Evolutionary conservation across 2,329 filamentous ascomycete species (phyloP).

Genomic region (Chaetomium olivaceum): DNA sequence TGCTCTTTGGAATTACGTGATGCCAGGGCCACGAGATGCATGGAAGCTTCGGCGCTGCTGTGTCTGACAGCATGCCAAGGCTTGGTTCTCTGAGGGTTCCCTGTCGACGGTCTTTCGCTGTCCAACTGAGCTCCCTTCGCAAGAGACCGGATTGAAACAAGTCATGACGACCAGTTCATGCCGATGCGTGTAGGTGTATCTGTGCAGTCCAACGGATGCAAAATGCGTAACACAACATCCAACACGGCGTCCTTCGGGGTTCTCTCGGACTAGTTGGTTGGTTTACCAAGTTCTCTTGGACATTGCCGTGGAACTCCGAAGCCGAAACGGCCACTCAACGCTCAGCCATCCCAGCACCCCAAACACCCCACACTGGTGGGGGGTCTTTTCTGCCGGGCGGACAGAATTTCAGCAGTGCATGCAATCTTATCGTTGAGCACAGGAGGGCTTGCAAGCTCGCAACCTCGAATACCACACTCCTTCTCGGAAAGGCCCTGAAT

Average conservation of each 20-base stretch:
- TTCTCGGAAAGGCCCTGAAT: background rate
- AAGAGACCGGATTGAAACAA: background rate
- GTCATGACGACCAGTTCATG: background rate
- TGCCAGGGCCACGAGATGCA: conserved; percentile 7
- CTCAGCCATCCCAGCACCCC: background rate
- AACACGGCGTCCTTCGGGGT: background rate
- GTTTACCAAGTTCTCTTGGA: background rate
- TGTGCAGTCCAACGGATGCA: too few relatives aligned
- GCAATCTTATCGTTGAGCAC: background rate
- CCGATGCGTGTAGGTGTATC: background rate
- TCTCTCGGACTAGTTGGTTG: background rate
- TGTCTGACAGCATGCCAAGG: background rate
- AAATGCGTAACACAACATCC: background rate
- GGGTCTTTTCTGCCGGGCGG: conserved; percentile 34
- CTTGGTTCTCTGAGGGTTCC: background rate
- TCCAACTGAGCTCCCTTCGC: background rate
- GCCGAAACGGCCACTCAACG: background rate
- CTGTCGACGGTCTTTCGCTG: background rate
- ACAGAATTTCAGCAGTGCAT: conserved; percentile 30
- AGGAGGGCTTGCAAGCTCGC: background rate
- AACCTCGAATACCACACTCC: background rate
- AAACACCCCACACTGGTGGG: background rate
- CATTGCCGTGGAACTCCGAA: background rate
- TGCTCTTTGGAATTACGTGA: conserved; percentile 11
- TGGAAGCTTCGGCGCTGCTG: background rate